Conservation (phyloP, 164 flowering plant species). For the Taxillus chinensis region DNA sequence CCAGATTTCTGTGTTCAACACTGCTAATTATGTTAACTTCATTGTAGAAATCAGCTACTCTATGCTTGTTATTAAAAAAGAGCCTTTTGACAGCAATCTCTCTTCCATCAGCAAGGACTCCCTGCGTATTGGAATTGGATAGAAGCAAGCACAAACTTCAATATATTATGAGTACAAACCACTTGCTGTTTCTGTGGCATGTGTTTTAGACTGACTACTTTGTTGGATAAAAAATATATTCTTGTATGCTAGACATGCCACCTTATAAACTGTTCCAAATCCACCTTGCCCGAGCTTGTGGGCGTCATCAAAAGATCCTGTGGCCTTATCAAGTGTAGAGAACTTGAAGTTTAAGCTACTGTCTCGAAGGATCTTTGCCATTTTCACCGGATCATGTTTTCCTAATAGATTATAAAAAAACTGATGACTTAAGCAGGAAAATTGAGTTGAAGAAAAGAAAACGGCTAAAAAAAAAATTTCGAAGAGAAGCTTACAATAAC, state of each 20-base stretch:
- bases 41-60: background rate
- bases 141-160: background rate
- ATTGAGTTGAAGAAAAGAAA: too few relatives aligned
- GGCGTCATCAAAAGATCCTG: conserved; percentile 30
- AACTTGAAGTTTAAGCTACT: conserved; percentile 64
- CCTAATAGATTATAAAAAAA: conserved; percentile 22
- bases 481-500: too few relatives aligned
- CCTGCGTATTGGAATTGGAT: background rate
- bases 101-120: background rate
- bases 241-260: background rate
- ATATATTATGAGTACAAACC: too few relatives aligned
- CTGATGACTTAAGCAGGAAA: too few relatives aligned
- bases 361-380: conserved; percentile 51
- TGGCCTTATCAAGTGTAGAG: conserved; percentile 47
- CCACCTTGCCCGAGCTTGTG: conserved; percentile 6
- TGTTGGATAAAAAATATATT: too few relatives aligned
- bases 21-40: background rate
- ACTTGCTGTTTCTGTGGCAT: too few relatives aligned
- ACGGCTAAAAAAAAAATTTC: too few relatives aligned
- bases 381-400: conserved; percentile 38
- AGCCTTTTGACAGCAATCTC: background rate
- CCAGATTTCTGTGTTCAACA: background rate
- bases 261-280: conserved; percentile 2
- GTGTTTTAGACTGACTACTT: too few relatives aligned
- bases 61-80: background rate